Conservation (phyloP, 75 land plant genomes). For the Pinus tabuliformis region DNA sequence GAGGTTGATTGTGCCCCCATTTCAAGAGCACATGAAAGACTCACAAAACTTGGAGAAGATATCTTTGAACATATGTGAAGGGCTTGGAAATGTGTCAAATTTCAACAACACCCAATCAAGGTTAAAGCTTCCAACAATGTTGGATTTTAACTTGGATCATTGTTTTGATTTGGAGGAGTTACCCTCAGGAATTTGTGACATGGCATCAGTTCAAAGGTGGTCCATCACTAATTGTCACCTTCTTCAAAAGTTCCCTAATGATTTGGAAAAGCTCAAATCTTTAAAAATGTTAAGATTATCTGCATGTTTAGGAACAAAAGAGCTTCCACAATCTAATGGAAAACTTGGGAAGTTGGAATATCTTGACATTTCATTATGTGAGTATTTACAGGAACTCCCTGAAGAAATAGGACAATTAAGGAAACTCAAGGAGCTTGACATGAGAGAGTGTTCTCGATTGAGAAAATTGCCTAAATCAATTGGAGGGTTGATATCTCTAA, state of each 20-base stretch:
- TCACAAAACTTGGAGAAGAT: slow-evolving; percentile 29
- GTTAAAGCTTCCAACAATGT: slow-evolving; percentile 29
- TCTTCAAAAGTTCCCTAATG: slow-evolving; percentile 33
- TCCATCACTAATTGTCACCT: slow-evolving; percentile 56
- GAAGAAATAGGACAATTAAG: slow-evolving; percentile 28
- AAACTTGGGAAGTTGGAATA: slow-evolving; percentile 35
- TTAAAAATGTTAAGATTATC: slow-evolving; percentile 38
- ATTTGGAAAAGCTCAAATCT: slow-evolving; percentile 29
- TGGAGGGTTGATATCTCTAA: background rate
- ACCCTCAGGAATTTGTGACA: slow-evolving; percentile 30
- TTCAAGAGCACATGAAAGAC: slow-evolving; percentile 12
- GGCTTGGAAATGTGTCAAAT: slow-evolving; percentile 9
- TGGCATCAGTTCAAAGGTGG: slow-evolving; percentile 20
- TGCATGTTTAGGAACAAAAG: slow-evolving; percentile 37
- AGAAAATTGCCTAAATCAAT: slow-evolving; percentile 31
- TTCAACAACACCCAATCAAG: slow-evolving; percentile 23
- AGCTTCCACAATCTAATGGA: slow-evolving; percentile 37
- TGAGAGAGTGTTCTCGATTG: slow-evolving; percentile 51
- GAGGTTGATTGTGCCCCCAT: slow-evolving; percentile 28
- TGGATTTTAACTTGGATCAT: slow-evolving; percentile 50
- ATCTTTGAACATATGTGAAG: slow-evolving; percentile 42
- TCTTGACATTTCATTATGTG: slow-evolving; percentile 50
- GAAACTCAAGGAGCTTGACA: slow-evolving; percentile 57
- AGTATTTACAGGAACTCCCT: slow-evolving; percentile 34
- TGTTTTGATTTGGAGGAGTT: slow-evolving; percentile 40